Evolutionary conservation across 768 basidiomycete species (phyloP).

Genomic region (Jaapia argillacea): DNA sequence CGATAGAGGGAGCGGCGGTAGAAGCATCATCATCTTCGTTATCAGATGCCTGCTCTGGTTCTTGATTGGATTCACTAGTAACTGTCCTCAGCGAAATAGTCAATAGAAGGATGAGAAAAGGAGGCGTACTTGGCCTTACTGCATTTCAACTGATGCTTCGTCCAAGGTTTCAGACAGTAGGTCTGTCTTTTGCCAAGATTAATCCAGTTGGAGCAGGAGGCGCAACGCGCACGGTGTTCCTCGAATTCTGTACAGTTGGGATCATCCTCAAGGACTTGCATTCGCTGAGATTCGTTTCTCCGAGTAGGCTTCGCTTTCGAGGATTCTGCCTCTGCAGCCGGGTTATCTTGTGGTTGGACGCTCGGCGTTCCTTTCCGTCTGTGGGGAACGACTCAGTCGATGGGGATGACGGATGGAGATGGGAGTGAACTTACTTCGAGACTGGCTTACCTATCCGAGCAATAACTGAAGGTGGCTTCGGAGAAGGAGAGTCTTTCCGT

Average conservation of each 20-base stretch:
- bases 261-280: conserved; percentile 55
- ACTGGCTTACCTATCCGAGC: not conserved
- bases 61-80: not conserved
- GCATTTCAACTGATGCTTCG: conserved; percentile 45
- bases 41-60: conserved; percentile 2
- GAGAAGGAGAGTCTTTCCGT: not conserved
- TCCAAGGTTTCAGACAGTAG: conserved; percentile 54
- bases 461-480: not conserved
- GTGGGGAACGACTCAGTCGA: not conserved
- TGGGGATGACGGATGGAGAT: not conserved
- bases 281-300: conserved; percentile 52
- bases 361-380: conserved; percentile 11
- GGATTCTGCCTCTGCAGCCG: conserved; percentile 40
- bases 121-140: conserved; percentile 28
- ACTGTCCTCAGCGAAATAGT: conserved; percentile 3
- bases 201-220: conserved; percentile 45
- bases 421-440: not conserved
- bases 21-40: conserved; percentile 15
- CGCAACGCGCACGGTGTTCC: conserved; percentile 48
- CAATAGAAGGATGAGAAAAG: conserved; percentile 10
- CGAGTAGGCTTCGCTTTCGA: conserved; percentile 31
- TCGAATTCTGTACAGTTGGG: conserved; percentile 47
- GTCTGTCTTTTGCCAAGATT: conserved; percentile 43
- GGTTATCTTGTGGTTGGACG: conserved; percentile 34
- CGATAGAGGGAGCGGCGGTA: conserved; percentile 19